phyloP scores from a whole-genome alignment of 352 stramenopile species.

The Globisporangium echinulatum region DNA sequence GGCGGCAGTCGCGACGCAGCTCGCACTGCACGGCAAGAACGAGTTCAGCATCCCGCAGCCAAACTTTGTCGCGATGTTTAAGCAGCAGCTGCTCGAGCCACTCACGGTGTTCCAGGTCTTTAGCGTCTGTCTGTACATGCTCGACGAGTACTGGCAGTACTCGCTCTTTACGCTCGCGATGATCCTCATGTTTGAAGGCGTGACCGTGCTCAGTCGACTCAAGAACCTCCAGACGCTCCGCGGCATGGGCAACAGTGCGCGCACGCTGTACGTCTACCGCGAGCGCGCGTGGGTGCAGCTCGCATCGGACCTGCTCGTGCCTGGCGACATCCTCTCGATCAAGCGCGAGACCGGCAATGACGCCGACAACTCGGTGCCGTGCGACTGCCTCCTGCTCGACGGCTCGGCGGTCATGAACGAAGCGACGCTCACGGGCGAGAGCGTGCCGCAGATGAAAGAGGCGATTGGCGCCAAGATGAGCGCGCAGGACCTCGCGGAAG shows the following conservation, averaged over 20 bases:
- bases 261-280: conserved; percentile 90
- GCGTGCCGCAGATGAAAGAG: conserved; percentile 97
- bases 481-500: conserved; percentile 56
- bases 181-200: conserved; percentile 97
- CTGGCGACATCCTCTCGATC: conserved; percentile 92
- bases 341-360: conserved; percentile 82
- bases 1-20: conserved; percentile 28
- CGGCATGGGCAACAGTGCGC: conserved; percentile 87
- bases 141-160: conserved; percentile 99
- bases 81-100: conserved; percentile 96
- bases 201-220: conserved; percentile 93
- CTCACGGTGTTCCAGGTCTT: conserved; percentile 99
- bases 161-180: conserved; percentile 98
- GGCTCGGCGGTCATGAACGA: conserved; percentile 97
- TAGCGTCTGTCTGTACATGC: conserved; percentile 96
- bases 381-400: conserved; percentile 93
- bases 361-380: conserved; percentile 87
- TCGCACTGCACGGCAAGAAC: conserved; percentile 87
- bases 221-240: conserved; percentile 95
- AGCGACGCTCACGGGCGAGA: conserved; percentile 98
- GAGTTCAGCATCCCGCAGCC: conserved; percentile 93
- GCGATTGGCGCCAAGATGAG: conserved; percentile 77
- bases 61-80: conserved; percentile 93
- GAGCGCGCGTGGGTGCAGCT: conserved; percentile 79
- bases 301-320: conserved; percentile 85